A percentile compares a stretch with the other conserved stretches of the same genome.
Conservation (phyloP, 305 asterid genomes). For the Fraxinus angustifolia region DNA sequence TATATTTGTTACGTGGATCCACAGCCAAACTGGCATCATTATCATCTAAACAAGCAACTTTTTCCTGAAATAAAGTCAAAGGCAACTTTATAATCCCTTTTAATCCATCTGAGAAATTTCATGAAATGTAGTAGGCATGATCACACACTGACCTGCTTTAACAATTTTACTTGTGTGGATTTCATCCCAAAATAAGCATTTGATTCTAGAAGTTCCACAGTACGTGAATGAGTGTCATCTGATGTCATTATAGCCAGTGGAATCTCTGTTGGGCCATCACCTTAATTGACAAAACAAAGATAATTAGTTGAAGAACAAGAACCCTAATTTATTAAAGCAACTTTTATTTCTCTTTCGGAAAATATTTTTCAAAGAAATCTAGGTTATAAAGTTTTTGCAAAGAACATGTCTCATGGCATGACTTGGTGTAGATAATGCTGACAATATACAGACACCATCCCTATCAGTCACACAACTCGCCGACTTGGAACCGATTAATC, state of each 20-base stretch:
- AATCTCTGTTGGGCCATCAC: constrained; percentile 64
- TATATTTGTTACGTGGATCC: constrained; percentile 76
- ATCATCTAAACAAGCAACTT: constrained; percentile 98
- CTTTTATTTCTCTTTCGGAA: not conserved
- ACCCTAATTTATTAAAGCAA: not conserved
- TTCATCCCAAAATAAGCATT: constrained; percentile 95
- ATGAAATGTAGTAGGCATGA: not conserved
- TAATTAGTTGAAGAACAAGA: not conserved
- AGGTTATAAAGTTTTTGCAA: not conserved
- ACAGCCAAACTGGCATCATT: constrained; percentile 91
- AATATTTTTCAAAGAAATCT: not conserved
- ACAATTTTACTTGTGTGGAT: constrained; percentile 71
- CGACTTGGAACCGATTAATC: not conserved
- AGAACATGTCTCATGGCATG: not conserved
- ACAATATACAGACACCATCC: not conserved
- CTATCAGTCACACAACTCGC: not conserved
- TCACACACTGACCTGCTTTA: constrained; percentile 71
- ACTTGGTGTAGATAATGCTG: not conserved
- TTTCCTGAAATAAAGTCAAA: constrained; percentile 60
- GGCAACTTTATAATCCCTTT: constrained; percentile 14
- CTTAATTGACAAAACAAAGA: constrained; percentile 27
- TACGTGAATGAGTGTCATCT: constrained; percentile 85
- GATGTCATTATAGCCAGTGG: constrained; percentile 97
- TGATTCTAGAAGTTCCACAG: constrained; percentile 62
- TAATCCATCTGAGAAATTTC: not conserved